Conservation (phyloP, 2,329 filamentous ascomycete genomes). For the Cladosporium halotolerans region DNA sequence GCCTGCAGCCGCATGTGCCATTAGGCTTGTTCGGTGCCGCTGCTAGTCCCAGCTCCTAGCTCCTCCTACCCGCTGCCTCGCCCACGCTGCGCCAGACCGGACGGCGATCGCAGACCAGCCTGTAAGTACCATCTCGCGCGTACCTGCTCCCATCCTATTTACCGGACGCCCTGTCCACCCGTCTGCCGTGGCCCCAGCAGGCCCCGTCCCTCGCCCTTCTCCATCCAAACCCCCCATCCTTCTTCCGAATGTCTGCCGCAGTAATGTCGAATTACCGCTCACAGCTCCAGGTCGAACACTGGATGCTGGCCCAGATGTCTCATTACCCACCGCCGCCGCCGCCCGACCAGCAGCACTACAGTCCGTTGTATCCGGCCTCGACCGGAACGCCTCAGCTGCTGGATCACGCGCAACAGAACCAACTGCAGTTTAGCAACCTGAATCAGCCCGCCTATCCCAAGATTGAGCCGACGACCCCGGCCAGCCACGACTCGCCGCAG, state of each 20-base stretch:
- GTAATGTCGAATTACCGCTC: constrained; percentile 29
- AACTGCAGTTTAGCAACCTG: constrained; percentile 29
- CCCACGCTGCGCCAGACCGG: constrained; percentile 5
- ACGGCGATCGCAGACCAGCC: constrained; percentile 9
- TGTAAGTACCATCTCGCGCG: constrained; percentile 10
- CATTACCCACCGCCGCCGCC: constrained; percentile 31
- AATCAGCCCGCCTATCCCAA: constrained; percentile 32
- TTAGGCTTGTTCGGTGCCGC: constrained; percentile 10
- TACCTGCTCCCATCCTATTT: constrained; percentile 7
- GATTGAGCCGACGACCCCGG: constrained; percentile 22
- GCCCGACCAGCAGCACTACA: constrained; percentile 32
- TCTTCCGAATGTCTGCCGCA: constrained; percentile 25
- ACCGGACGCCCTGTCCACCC: constrained; percentile 5
- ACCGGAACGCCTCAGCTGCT: constrained; percentile 27
- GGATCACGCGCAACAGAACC: constrained; percentile 28
- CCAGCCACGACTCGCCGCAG: constrained; percentile 21
- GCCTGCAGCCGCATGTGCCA: constrained; percentile 10
- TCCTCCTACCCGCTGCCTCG: not conserved
- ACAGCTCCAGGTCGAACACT: constrained; percentile 29
- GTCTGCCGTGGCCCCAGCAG: constrained; percentile 1
- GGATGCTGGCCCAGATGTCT: constrained; percentile 33
- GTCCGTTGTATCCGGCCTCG: constrained; percentile 26
- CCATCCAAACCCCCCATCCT: not conserved
- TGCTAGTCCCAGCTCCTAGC: not conserved
- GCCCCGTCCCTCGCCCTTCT: constrained; percentile 2